Conservation (phyloP, 108 stramenopile species). For the Pseudonitzschia multistriata region DNA sequence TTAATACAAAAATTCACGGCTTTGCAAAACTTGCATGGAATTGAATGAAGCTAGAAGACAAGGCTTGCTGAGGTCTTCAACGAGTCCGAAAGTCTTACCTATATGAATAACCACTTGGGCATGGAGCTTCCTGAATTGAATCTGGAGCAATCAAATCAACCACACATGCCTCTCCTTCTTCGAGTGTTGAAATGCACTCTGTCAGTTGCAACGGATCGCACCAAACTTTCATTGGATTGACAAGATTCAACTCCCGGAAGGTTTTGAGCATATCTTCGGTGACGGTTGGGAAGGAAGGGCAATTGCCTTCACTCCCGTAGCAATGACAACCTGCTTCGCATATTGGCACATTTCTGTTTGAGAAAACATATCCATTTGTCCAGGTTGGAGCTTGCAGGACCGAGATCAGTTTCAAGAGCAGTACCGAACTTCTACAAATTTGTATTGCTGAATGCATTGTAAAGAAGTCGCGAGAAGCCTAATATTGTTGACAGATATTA, state of each 20-base stretch:
- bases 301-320: neutral
- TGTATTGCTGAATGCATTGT: too few relatives aligned
- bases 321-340: conserved; percentile 2
- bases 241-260: neutral
- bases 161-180: conserved; percentile 13
- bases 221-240: neutral
- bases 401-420: too few relatives aligned
- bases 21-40: too few relatives aligned
- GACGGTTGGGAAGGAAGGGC: conserved; percentile 4
- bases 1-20: too few relatives aligned
- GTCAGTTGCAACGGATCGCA: conserved; percentile 5
- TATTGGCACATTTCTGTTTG: neutral
- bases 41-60: neutral
- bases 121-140: neutral
- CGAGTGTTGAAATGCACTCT: neutral
- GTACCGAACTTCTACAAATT: too few relatives aligned
- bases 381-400: too few relatives aligned
- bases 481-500: too few relatives aligned
- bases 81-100: neutral
- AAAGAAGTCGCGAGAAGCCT: too few relatives aligned
- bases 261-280: neutral
- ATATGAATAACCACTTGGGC: conserved; percentile 5
- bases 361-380: too few relatives aligned
- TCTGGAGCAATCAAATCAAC: conserved; percentile 12
- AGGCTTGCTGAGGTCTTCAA: neutral